A percentile compares a stretch with the other conserved stretches of the same genome.
phyloP scores from a whole-genome alignment of 2,329 filamentous ascomycete genomes.

The Diplocarpon rosae region DNA sequence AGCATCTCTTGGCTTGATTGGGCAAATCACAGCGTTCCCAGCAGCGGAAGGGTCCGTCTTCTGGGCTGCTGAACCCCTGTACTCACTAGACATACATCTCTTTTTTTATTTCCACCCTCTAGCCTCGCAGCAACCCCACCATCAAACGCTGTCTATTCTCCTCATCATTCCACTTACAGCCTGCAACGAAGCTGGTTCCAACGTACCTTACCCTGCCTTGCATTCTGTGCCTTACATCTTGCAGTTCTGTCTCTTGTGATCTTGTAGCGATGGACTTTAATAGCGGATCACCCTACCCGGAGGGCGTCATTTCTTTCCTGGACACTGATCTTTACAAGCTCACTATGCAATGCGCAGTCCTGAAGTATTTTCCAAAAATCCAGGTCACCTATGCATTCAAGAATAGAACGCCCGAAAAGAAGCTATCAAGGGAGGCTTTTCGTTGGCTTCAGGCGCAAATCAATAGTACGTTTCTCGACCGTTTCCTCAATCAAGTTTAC shows the following conservation, averaged over 20 bases:
- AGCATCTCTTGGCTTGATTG: background rate
- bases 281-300: conserved; percentile 54
- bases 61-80: background rate
- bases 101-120: background rate
- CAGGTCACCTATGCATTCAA: conserved; percentile 89
- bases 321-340: conserved; percentile 80
- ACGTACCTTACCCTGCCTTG: background rate
- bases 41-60: background rate
- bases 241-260: background rate
- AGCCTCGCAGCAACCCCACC: background rate
- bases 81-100: background rate
- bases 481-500: conserved; percentile 2
- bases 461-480: conserved; percentile 43
- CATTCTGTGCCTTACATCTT: too few relatives aligned
- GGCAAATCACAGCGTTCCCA: background rate
- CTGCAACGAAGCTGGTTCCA: background rate
- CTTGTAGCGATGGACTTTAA: conserved; percentile 47
- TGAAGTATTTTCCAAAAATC: conserved; percentile 78
- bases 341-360: conserved; percentile 96
- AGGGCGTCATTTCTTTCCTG: conserved; percentile 71
- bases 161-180: background rate
- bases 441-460: conserved; percentile 79
- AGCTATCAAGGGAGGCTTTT: conserved; percentile 72
- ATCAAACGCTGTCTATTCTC: background rate
- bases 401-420: conserved; percentile 90